Base-by-base conservation (phyloP, 192 early-diverging fungal species). In the Chytriomyces hyalinus region DNA sequence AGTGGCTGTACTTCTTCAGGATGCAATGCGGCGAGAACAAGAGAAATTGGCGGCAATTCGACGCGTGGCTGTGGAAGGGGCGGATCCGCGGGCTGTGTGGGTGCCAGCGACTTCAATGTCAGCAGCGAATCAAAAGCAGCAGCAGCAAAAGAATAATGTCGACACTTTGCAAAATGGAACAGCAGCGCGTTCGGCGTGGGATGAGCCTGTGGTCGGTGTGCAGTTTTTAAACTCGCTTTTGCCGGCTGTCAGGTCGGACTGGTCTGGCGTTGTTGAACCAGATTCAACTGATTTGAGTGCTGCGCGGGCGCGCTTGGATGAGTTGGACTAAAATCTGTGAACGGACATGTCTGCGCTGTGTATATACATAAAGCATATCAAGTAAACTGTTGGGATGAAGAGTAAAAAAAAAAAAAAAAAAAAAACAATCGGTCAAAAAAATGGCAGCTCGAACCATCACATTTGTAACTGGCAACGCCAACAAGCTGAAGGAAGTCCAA, bases 391-490 rank as follows among this genome's bases (percentile, higher is more conserved):
- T 36, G 0, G 28, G 28, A 36, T 36, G 28, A 36, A 2, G 57
- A 60, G 22, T 17, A 5, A 1, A 60, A 60, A 22, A 60, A 60
- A 60, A 1, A 60, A 60, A 22, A 60, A 60, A 60, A 60, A n/a
- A 17, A n/a, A 17, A 60, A 17, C 26, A 17, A 67, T 67, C 17
- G 1, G 1, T 17, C 2, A 17, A 17, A 67, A 17, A 17, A 67
- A 17, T 24, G 36, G 22, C 69, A 49, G 36, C 50, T 3, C 67
- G 75, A 65, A 51, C 81, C 36, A 68, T 92, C 43, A 91, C 90
- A 13, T 97, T 97, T 85, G 96, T 97, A 10, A 96, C 95, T 46
- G 97, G 97, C 73, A 99, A 99, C 90, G 90, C 90, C 74, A 95
- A 99, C 86, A 99, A 99, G 82, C 88, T 99, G 65, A 82, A 81